Conservation (phyloP, 73 alveolate species). For the Durusdinium trenchii region DNA sequence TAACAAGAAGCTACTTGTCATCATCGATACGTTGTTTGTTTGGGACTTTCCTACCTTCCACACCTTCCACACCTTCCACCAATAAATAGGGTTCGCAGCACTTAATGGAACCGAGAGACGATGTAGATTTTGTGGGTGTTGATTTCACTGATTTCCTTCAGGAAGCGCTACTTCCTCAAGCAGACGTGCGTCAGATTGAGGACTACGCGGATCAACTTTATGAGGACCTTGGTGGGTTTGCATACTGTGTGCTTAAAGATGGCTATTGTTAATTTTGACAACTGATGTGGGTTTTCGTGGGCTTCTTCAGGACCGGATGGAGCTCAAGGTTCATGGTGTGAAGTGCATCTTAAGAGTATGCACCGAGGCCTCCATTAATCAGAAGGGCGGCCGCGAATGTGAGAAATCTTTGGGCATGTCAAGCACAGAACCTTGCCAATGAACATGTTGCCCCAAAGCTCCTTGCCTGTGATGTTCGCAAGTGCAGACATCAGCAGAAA, state of each 20-base stretch:
- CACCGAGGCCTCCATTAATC: conserved; percentile 64
- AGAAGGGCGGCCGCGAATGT: not conserved
- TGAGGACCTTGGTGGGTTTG: not conserved
- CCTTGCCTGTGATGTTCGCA: too few relatives aligned
- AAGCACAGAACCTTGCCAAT: too few relatives aligned
- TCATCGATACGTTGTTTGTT: too few relatives aligned
- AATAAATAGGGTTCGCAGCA: not conserved
- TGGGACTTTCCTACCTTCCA: not conserved
- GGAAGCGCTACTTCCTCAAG: conserved; percentile 91
- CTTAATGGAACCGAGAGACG: too few relatives aligned
- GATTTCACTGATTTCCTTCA: too few relatives aligned
- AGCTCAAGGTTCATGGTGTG: conserved; percentile 86
- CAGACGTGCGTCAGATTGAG: conserved; percentile 91
- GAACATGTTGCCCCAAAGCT: too few relatives aligned
- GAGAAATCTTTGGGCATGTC: not conserved
- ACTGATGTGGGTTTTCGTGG: too few relatives aligned
- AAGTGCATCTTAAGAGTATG: conserved; percentile 92
- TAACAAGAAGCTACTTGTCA: too few relatives aligned
- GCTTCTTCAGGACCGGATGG: conserved; percentile 76
- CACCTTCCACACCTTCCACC: not conserved
- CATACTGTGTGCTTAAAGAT: not conserved
- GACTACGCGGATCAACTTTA: conserved; percentile 85
- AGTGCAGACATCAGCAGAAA: too few relatives aligned
- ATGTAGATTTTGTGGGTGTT: too few relatives aligned
- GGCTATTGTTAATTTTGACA: too few relatives aligned